These are phyloP conservation scores for Dysphania ambrosioides DNA, from an alignment of 148 eudicot species.

Conservation along the genomic window DNA sequence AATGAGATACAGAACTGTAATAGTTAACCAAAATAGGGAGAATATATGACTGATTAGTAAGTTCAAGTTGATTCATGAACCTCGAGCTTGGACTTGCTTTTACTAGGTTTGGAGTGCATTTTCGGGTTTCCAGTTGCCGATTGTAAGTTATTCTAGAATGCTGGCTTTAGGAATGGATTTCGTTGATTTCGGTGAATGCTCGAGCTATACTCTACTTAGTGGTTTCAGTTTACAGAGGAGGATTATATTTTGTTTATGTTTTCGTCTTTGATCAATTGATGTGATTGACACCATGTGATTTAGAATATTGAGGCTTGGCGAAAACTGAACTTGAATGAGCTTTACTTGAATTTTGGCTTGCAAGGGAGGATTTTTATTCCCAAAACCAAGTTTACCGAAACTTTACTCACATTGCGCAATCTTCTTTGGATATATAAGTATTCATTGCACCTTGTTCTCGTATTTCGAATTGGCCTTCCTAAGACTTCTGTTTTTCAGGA, in stretches of 20 bases:
- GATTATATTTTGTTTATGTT: too few species aligned
- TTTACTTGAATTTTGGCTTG: neutral
- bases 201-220: too few species aligned
- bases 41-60: neutral
- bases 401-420: neutral
- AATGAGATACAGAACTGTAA: neutral
- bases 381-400: neutral
- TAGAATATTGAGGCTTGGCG: neutral
- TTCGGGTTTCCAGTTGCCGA: neutral
- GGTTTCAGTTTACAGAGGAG: too few species aligned
- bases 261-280: neutral
- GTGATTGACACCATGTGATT: neutral
- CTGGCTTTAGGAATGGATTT: neutral
- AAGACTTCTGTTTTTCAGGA: too few species aligned
- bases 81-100: neutral
- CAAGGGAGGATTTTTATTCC: neutral
- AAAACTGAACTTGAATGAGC: neutral
- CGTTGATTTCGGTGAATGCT: too few species aligned
- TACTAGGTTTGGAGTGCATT: neutral
- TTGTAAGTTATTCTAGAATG: neutral
- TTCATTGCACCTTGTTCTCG: too few species aligned
- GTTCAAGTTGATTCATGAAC: neutral
- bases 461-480: too few species aligned
- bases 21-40: neutral
- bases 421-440: neutral